These are phyloP conservation scores for Phyllachora maydis DNA, from an alignment of 2,329 filamentous ascomycete species.

Conservation along the genomic window DNA sequence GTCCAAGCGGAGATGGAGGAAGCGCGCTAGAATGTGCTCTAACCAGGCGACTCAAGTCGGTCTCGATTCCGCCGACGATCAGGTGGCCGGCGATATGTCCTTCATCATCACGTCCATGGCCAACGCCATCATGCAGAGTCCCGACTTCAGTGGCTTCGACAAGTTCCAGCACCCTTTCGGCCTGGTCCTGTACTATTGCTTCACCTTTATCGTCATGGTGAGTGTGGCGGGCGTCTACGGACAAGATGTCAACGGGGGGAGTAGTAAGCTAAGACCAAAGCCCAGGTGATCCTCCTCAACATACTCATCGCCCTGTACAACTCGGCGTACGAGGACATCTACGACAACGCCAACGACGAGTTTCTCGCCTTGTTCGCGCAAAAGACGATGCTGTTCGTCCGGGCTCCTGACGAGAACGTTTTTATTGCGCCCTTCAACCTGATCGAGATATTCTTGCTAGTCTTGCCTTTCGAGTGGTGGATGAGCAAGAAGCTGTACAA, in stretches of 20 bases:
- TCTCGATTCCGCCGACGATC: slow-evolving; percentile 63
- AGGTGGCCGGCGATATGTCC: slow-evolving; percentile 42
- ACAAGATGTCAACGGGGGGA: neutral
- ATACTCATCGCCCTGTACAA: slow-evolving; percentile 96
- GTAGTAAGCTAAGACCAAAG: too few species aligned
- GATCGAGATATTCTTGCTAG: slow-evolving; percentile 63
- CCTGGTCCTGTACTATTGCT: slow-evolving; percentile 89
- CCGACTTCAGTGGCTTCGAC: slow-evolving; percentile 78
- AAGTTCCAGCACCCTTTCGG: slow-evolving; percentile 85
- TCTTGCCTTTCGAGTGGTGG: slow-evolving; percentile 90
- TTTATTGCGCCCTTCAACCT: slow-evolving; percentile 94
- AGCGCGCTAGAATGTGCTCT: too few species aligned
- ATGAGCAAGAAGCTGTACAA: slow-evolving; percentile 55
- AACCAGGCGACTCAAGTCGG: too few species aligned
- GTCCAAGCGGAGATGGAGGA: too few species aligned
- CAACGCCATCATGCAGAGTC: slow-evolving; percentile 79
- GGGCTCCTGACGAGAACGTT: slow-evolving; percentile 93
- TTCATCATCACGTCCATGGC: slow-evolving; percentile 71
- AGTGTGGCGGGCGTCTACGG: slow-evolving; percentile 5
- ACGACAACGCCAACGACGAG: slow-evolving; percentile 82
- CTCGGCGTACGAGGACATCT: slow-evolving; percentile 87
- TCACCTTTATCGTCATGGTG: slow-evolving; percentile 94
- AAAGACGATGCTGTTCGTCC: slow-evolving; percentile 92
- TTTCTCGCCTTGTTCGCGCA: slow-evolving; percentile 84
- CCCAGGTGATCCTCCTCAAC: slow-evolving; percentile 57